Evolutionary conservation across 257 asterid species (phyloP), one percentile per base, ranked within the genome.

Genomic region (Cordia subcordata): DNA sequence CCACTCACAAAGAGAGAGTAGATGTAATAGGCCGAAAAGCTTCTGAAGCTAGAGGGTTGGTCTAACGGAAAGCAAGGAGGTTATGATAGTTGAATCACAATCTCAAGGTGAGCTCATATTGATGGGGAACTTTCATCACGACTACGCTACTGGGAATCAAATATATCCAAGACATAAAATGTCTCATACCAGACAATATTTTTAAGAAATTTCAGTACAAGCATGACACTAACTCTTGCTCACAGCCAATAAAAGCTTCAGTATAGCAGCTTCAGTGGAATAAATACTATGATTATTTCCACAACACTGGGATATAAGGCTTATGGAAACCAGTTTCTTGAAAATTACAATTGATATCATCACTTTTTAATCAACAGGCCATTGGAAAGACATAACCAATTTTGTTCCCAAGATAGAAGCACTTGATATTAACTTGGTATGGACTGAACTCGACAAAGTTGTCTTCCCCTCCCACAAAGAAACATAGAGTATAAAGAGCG

Each of bases 361-460:
- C 35, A 42, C 47, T 5, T 14, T 10, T 10, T 11, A 42, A 3
- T 78, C 63, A 87, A 44, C 73, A 73, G 17, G 95, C 96, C 0
- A 91, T 64, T 8, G 98, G 96, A 64, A 91, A 91, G 66, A 81
- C 95, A 56, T 95, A 91, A 15, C 96, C 96, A 18, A 91, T 77
- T 51, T 64, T 84, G 76, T 79, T 72, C 35, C 96, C 98, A 8
- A 78, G 68, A 0, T 87, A 90, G 51, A 85, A 88, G 75, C 98
- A 88, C 69, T 88, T 91, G 58, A 91, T 77, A 55, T 85, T 88
- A 20, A 91, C 88, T 40, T 81, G 71, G 58, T 85, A 91, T 0
- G 98, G 96, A 60, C 98, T 96, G 33, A 91, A 75, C 52, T 91
- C 90, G 27, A 91, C 72, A 19, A 75, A 70, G 79, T 91, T 91